These are phyloP conservation scores for Licmophora abbreviata DNA, from an alignment of 108 stramenopile species.

Conservation along the genomic window DNA sequence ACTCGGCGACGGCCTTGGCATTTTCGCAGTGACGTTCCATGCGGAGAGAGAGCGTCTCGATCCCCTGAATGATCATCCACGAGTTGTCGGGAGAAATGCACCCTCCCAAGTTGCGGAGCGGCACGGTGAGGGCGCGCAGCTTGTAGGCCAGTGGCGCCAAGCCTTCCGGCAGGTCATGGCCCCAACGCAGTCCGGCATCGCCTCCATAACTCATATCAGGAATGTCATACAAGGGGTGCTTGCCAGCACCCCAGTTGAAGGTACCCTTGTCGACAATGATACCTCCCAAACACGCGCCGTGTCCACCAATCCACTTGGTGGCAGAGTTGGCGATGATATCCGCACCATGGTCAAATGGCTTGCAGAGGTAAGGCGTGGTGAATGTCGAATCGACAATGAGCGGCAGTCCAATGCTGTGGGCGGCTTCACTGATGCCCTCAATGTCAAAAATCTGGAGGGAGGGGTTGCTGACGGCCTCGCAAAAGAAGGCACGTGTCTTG, in stretches of 20 bases:
- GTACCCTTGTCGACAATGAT: slow-evolving; percentile 74
- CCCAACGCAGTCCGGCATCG: slow-evolving; percentile 59
- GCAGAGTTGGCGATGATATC: slow-evolving; percentile 70
- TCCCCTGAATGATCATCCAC: slow-evolving; percentile 79
- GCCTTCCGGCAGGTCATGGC: slow-evolving; percentile 59
- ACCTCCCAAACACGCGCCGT: slow-evolving; percentile 63
- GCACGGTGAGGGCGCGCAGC: slow-evolving; percentile 53
- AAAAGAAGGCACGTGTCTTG: slow-evolving; percentile 68
- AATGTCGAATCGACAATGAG: slow-evolving; percentile 88
- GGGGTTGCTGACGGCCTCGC: slow-evolving; percentile 67
- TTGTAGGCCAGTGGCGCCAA: slow-evolving; percentile 69
- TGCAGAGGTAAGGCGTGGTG: slow-evolving; percentile 64
- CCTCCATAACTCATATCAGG: slow-evolving; percentile 54
- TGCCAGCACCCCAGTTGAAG: slow-evolving; percentile 77
- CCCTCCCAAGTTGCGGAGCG: slow-evolving; percentile 78
- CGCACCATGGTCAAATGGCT: slow-evolving; percentile 77
- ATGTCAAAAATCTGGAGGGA: slow-evolving; percentile 57
- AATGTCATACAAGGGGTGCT: slow-evolving; percentile 65
- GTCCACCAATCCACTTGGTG: slow-evolving; percentile 92
- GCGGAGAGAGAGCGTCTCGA: slow-evolving; percentile 82
- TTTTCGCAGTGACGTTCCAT: slow-evolving; percentile 87
- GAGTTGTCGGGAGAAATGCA: slow-evolving; percentile 78
- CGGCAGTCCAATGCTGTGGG: slow-evolving; percentile 60
- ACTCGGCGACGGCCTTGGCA: slow-evolving; percentile 61
- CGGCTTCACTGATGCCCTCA: slow-evolving; percentile 48